Conservation (phyloP, 192 early-diverging fungal species). For the Entrophospora sp. region DNA sequence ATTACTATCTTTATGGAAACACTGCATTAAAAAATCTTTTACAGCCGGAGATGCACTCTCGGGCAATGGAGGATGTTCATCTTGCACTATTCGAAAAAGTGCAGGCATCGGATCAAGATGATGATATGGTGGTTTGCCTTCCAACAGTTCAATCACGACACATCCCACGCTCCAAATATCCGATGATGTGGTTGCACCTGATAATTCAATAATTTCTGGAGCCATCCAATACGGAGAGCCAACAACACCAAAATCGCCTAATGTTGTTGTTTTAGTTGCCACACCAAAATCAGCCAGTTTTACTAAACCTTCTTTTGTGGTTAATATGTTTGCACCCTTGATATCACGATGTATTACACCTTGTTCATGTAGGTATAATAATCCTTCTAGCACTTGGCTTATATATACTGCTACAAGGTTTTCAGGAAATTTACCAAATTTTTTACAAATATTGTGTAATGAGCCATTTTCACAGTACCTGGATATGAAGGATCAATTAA, state of each 20-base stretch:
- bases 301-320: slow-evolving; percentile 59
- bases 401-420: slow-evolving; percentile 65
- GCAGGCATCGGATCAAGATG: slow-evolving; percentile 62
- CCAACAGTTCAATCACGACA: slow-evolving; percentile 61
- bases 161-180: slow-evolving; percentile 69
- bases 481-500: no score
- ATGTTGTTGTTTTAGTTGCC: slow-evolving; percentile 48
- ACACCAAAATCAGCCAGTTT: slow-evolving; percentile 78
- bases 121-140: slow-evolving; percentile 63
- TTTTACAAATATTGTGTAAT: slow-evolving; percentile 56
- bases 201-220: slow-evolving; percentile 61
- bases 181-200: slow-evolving; percentile 58
- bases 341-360: slow-evolving; percentile 89
- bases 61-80: slow-evolving; percentile 66
- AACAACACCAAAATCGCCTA: slow-evolving; percentile 36
- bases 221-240: slow-evolving; percentile 78
- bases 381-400: slow-evolving; percentile 76
- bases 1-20: slow-evolving; percentile 71
- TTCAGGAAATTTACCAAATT: slow-evolving; percentile 67
- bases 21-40: slow-evolving; percentile 66
- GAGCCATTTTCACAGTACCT: slow-evolving; percentile 69
- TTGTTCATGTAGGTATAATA: slow-evolving; percentile 76
- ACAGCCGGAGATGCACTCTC: slow-evolving; percentile 51
- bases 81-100: slow-evolving; percentile 62
- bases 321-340: slow-evolving; percentile 74